Conservation (phyloP, 2,329 filamentous ascomycete species). For the Fusarium temperatum region DNA sequence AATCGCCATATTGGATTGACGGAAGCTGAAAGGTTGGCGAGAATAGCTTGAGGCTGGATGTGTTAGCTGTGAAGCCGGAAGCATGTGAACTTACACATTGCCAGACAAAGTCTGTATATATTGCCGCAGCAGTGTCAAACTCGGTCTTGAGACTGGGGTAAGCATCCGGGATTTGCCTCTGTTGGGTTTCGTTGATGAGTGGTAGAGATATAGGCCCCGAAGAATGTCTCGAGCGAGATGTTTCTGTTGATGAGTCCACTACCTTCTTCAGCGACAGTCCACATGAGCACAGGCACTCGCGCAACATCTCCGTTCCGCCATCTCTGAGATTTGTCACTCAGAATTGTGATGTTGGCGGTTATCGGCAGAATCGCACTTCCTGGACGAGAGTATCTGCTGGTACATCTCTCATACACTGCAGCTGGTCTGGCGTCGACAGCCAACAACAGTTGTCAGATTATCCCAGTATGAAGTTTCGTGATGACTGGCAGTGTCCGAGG, state of each 20-base stretch:
- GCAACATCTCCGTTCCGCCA: slow-evolving; percentile 31
- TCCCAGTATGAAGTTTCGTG: slow-evolving; percentile 23
- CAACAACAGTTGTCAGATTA: slow-evolving; percentile 14
- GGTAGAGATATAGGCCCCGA: slow-evolving; percentile 14
- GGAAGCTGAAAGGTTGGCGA: slow-evolving; percentile 33
- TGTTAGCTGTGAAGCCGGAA: neutral
- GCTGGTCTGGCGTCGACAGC: slow-evolving; percentile 19
- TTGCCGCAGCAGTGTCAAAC: slow-evolving; percentile 40
- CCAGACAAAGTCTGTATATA: slow-evolving; percentile 42
- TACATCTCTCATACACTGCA: slow-evolving; percentile 38
- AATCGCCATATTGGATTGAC: slow-evolving; percentile 40
- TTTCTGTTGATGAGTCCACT: slow-evolving; percentile 35
- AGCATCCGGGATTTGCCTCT: slow-evolving; percentile 17
- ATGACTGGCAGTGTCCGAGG: slow-evolving; percentile 6
- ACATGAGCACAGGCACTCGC: slow-evolving; percentile 38
- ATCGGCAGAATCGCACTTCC: slow-evolving; percentile 22
- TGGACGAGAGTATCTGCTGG: slow-evolving; percentile 16
- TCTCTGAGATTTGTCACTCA: slow-evolving; percentile 15
- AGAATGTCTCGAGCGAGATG: slow-evolving; percentile 32
- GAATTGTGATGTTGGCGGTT: slow-evolving; percentile 33
- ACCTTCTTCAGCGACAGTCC: slow-evolving; percentile 40
- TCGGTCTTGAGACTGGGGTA: slow-evolving; percentile 29
- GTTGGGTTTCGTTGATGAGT: slow-evolving; percentile 12
- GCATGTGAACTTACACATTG: slow-evolving; percentile 38
- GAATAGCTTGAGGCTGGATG: slow-evolving; percentile 36